A percentile compares a stretch with the other conserved stretches of the same genome.
Conservation (phyloP, 1,284 basidiomycete species). For the Fomitopsis betulina region DNA sequence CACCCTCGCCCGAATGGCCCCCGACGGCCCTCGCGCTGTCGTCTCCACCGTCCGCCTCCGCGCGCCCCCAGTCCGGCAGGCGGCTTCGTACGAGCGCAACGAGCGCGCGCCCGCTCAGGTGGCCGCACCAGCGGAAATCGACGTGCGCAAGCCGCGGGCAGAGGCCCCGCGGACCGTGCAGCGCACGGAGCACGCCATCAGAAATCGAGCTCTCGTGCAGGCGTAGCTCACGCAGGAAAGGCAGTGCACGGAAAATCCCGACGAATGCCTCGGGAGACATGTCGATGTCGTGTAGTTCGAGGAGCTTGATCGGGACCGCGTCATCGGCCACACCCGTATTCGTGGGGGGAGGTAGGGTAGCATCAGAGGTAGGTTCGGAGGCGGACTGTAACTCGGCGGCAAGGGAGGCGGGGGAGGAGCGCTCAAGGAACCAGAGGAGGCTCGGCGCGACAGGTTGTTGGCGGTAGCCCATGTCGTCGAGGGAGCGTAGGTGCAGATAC, state of each 20-base stretch:
- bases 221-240: constrained; percentile 42
- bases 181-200: constrained; percentile 38
- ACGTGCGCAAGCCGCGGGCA: constrained; percentile 46
- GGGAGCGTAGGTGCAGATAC: constrained; percentile 41
- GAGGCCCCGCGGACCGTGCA: constrained; percentile 37
- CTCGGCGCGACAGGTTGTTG: constrained; percentile 35
- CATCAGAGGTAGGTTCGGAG: neutral
- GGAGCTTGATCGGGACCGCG: constrained; percentile 32
- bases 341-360: neutral
- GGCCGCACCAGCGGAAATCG: constrained; percentile 60
- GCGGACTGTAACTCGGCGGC: neutral
- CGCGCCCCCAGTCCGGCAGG: constrained; percentile 3
- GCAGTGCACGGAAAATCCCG: constrained; percentile 35
- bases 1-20: neutral
- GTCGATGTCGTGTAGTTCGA: constrained; percentile 57
- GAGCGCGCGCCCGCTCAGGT: constrained; percentile 46
- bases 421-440: constrained; percentile 37
- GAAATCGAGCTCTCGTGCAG: constrained; percentile 60
- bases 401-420: constrained; percentile 25
- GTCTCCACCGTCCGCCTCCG: neutral
- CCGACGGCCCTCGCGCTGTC: constrained; percentile 1
- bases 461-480: constrained; percentile 35
- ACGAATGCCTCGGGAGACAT: constrained; percentile 39
- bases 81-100: constrained; percentile 46
- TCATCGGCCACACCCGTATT: too few species aligned